These are phyloP conservation scores for Pholiota microspora DNA, from an alignment of 768 basidiomycete species.

Conservation along the genomic window DNA sequence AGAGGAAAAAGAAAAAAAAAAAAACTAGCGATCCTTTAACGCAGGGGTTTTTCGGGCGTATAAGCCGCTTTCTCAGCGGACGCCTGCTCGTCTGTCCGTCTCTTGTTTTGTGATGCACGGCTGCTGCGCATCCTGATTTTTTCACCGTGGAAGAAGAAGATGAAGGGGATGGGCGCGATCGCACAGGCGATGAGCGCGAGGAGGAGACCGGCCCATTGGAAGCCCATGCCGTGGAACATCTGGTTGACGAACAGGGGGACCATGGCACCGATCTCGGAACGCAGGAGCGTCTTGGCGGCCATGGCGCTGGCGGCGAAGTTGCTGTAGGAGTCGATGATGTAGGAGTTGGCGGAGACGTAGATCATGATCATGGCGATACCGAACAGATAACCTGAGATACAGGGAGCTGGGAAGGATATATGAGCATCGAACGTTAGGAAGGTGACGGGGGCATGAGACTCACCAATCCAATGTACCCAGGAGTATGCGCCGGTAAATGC, in stretches of 20 bases:
- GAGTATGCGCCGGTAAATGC: slow-evolving; percentile 42
- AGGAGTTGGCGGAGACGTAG: slow-evolving; percentile 43
- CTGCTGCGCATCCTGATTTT: slow-evolving; percentile 30
- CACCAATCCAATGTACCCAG: slow-evolving; percentile 37
- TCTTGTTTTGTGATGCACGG: slow-evolving; percentile 18
- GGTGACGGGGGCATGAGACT: neutral
- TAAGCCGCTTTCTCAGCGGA: neutral
- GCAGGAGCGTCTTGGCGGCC: slow-evolving; percentile 41
- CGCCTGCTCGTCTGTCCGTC: slow-evolving; percentile 2
- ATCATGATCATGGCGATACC: slow-evolving; percentile 41
- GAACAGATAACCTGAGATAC: slow-evolving; percentile 35
- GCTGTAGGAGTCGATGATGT: slow-evolving; percentile 43
- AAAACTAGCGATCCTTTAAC: neutral
- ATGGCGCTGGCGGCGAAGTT: slow-evolving; percentile 43
- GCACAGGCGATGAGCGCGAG: slow-evolving; percentile 30
- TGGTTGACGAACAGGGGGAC: slow-evolving; percentile 39
- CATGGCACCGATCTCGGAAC: slow-evolving; percentile 33
- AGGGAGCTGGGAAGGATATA: slow-evolving; percentile 22
- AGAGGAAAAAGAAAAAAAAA: neutral
- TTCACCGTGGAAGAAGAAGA: slow-evolving; percentile 40
- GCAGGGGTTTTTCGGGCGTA: neutral
- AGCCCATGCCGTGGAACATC: slow-evolving; percentile 40
- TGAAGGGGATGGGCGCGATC: slow-evolving; percentile 38
- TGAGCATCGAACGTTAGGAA: neutral
- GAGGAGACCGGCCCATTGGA: slow-evolving; percentile 38